Percentiles rank a stretch among this genome's conserved stretches.
phyloP scores from a whole-genome alignment of 2,329 filamentous ascomycete species.

The Talaromyces sp. region DNA sequence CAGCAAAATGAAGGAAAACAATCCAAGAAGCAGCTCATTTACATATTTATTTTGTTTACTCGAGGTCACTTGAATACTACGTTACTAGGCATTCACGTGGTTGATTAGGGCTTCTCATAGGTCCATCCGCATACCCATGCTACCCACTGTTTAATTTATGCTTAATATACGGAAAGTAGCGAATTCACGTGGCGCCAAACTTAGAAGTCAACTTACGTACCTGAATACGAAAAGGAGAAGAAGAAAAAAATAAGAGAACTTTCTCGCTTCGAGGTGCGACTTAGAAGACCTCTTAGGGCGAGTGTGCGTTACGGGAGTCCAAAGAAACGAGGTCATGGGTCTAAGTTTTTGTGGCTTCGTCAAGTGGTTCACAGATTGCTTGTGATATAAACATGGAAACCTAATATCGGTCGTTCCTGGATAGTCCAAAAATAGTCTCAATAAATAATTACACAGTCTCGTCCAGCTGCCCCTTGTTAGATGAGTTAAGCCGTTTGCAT shows the following conservation, averaged over 20 bases:
- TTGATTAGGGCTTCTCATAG: neutral
- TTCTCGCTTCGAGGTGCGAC: neutral
- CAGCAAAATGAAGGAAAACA: neutral
- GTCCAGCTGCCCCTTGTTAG: too few species aligned
- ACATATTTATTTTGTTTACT: conserved; percentile 1
- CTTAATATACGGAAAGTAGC: neutral
- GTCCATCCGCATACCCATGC: neutral
- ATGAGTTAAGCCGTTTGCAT: too few species aligned
- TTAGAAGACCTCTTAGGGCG: neutral
- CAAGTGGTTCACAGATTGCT: too few species aligned
- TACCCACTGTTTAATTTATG: neutral
- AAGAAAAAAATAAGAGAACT: neutral
- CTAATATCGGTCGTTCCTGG: too few species aligned
- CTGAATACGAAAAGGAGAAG: neutral
- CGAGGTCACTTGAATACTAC: neutral
- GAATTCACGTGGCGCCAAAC: neutral
- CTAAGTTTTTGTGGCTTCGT: too few species aligned
- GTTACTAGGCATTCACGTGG: conserved; percentile 4
- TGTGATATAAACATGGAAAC: too few species aligned
- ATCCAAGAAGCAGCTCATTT: neutral
- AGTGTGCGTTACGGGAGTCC: neutral
- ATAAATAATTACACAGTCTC: too few species aligned
- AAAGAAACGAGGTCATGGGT: neutral
- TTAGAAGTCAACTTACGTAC: neutral
- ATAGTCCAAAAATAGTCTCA: too few species aligned